Evolutionary conservation across 1,139 yeast species (phyloP).

Genomic region (Blastobotrys serpentis): DNA sequence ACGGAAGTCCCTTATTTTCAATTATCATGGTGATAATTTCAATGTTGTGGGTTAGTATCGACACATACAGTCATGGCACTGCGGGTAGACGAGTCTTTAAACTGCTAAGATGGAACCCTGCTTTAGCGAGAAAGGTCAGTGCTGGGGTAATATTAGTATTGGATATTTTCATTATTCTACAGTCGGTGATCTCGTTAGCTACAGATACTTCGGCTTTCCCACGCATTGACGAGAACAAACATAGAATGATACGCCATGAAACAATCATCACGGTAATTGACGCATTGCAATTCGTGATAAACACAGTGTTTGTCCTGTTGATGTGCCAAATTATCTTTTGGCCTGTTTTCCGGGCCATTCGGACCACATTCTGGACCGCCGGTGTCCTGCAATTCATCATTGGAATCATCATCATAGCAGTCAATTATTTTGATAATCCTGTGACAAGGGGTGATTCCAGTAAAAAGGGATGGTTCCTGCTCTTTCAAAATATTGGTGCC

Average conservation of each 20-base stretch:
- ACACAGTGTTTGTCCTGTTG: slow-evolving; percentile 20
- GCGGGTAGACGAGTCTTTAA: not conserved
- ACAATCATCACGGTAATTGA: not conserved
- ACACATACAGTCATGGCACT: not conserved
- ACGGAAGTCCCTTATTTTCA: not conserved
- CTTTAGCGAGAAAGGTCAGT: not conserved
- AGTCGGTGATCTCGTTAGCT: slow-evolving; percentile 4
- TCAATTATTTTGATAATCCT: slow-evolving; percentile 15
- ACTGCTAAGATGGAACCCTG: not conserved
- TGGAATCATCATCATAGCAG: slow-evolving; percentile 21
- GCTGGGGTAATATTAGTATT: not conserved
- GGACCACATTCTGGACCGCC: slow-evolving; percentile 27
- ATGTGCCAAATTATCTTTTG: slow-evolving; percentile 27
- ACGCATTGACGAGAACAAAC: not conserved
- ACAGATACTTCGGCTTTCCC: slow-evolving; percentile 1
- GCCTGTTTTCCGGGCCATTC: slow-evolving; percentile 30
- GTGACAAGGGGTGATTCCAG: not conserved
- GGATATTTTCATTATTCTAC: not conserved
- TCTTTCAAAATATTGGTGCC: slow-evolving; percentile 28
- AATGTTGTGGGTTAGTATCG: not conserved
- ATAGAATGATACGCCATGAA: not conserved
- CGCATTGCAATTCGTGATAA: not conserved
- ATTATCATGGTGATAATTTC: not conserved
- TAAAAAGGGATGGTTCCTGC: slow-evolving; percentile 14
- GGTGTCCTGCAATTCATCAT: slow-evolving; percentile 31